These are phyloP conservation scores for Saccharomycopsis selenospora DNA, from an alignment of 805 yeast species.

Conservation along the genomic window DNA sequence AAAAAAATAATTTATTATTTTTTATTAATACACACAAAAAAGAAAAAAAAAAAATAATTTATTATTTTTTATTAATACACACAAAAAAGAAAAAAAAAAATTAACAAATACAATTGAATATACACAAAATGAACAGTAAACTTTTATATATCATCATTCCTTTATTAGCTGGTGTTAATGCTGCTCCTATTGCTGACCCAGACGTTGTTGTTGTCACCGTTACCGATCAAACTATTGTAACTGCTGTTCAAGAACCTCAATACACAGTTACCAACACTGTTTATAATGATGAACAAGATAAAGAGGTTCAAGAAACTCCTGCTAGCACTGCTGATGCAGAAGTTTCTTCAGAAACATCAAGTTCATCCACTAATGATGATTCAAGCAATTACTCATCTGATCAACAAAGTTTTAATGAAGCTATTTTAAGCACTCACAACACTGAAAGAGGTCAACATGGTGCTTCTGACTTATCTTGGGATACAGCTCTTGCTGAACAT, in stretches of 20 bases:
- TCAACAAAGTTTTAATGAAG: slow-evolving; percentile 25
- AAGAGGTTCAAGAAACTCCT: neutral
- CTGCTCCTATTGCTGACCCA: neutral
- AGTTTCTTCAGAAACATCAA: neutral
- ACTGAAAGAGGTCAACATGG: slow-evolving; percentile 42
- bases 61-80: no score
- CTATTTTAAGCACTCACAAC: slow-evolving; percentile 57
- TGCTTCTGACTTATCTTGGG: slow-evolving; percentile 50
- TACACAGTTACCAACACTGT: neutral
- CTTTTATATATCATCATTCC: no score
- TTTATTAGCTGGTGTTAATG: slow-evolving; percentile 2
- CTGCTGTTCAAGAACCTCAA: neutral
- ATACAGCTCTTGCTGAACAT: slow-evolving; percentile 37
- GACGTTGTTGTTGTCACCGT: neutral
- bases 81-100: no score
- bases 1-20: no score
- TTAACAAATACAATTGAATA: no score
- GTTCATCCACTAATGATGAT: no score
- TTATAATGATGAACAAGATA: neutral
- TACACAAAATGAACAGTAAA: no score
- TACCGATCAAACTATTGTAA: no score
- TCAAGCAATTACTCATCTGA: neutral
- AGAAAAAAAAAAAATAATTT: no score
- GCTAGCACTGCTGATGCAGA: neutral
- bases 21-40: no score